phyloP scores from a whole-genome alignment of 306 rosid species.

The Cucurbita argyrosperma region DNA sequence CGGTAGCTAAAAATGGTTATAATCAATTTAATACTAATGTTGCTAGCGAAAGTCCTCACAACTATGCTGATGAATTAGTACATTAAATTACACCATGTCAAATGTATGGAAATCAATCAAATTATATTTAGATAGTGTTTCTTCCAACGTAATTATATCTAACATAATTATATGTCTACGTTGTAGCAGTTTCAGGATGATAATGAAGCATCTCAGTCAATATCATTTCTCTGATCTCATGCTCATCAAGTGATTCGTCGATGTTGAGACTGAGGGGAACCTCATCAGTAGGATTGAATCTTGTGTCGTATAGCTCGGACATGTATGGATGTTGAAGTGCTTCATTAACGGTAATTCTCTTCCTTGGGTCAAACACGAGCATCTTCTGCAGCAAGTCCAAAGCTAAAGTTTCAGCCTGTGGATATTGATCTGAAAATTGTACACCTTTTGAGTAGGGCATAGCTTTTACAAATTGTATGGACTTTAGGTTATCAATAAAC shows the following conservation, averaged over 20 bases:
- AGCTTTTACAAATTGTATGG: slow-evolving; percentile 43
- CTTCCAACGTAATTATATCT: too few species aligned
- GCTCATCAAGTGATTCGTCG: slow-evolving; percentile 38
- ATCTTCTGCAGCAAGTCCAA: slow-evolving; percentile 67
- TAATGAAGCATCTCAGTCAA: slow-evolving; percentile 67
- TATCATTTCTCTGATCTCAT: slow-evolving; percentile 66
- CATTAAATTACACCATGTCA: too few species aligned
- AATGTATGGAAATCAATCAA: too few species aligned
- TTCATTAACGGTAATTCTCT: slow-evolving; percentile 57
- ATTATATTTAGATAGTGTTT: too few species aligned
- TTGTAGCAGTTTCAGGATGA: slow-evolving; percentile 52
- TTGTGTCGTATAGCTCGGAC: slow-evolving; percentile 48
- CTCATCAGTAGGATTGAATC: slow-evolving; percentile 33
- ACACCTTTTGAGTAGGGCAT: slow-evolving; percentile 42
- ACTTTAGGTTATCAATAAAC: slow-evolving; percentile 52
- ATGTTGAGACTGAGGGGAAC: slow-evolving; percentile 56
- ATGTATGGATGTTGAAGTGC: slow-evolving; percentile 86
- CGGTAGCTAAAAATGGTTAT: too few species aligned
- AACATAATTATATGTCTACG: neutral
- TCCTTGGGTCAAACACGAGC: slow-evolving; percentile 72
- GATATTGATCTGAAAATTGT: slow-evolving; percentile 43
- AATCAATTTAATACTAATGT: too few species aligned
- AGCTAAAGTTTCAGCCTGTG: slow-evolving; percentile 67
- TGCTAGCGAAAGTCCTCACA: too few species aligned
- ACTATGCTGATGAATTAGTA: too few species aligned